Base-by-base conservation (phyloP, 805 yeast genomes). In the Danielia reshetovae region DNA sequence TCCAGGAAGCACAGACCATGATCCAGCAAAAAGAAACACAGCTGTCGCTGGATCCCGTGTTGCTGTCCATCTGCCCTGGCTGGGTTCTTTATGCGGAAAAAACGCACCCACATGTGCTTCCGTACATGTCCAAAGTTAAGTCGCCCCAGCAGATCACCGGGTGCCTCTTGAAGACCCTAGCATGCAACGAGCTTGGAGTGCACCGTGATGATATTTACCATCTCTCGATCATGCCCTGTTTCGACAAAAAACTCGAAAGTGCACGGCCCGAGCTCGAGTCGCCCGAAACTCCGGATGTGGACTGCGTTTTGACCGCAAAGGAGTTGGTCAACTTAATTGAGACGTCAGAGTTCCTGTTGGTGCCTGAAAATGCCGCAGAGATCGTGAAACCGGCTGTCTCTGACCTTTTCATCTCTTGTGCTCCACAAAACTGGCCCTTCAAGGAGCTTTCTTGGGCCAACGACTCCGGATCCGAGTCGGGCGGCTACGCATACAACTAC, bases 91-190 rank as follows among this genome's bases (percentile, higher is more conserved):
- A 93, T 52, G 95, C 90, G 0, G 97, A 93, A 48, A 93, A 93
- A 65, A 89, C 97, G 0, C 96, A 90, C 55, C 94, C 96, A 1
- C 79, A 84, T 43, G 65, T 93, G 7, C 60, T 88, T 11, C 83
- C 89, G 0, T 66, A 71, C 38, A 54, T 93, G 39, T 77, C 94
- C 9, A 72, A 72, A 23, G 82, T 85, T 27, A 85, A 86, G 51
- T 85, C 96, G 0, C 94, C 97, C 4, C 97, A 90, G 60, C 97
- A 87, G 55, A 82, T 90, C 33, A 86, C 97, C 0, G 97, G 97
- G 0, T 65, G 78, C 13, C 46, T 89, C 15, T 57, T 90, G 33
- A 89, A 89, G 55, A 57, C 68, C 12, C 52, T 79, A 16, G 54
- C 65, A 3, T 51, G 70, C 2, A 32, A 43, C n/a, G 62, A 62